These are phyloP conservation scores for Delitschia confertaspora DNA, from an alignment of 495 filamentous ascomycete genomes.

Conservation along the genomic window DNA sequence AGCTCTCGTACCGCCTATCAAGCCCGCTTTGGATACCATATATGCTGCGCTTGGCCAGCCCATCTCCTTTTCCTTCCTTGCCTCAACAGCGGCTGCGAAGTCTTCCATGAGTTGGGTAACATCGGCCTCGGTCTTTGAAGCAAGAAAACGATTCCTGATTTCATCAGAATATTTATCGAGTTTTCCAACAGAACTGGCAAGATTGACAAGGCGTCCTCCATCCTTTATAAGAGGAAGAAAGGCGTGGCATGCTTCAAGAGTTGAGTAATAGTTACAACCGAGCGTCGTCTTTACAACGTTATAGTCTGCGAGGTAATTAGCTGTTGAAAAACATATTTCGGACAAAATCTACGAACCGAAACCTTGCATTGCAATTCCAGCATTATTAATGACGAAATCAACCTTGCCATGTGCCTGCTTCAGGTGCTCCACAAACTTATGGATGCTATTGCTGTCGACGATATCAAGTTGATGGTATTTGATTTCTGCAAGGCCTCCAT, in stretches of 20 bases:
- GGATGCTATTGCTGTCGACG: constrained; percentile 35
- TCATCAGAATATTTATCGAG: constrained; percentile 38
- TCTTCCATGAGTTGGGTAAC: constrained; percentile 39
- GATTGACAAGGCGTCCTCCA: constrained; percentile 41
- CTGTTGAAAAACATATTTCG: not conserved
- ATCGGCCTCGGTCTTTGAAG: constrained; percentile 33
- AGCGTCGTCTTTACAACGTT: constrained; percentile 43
- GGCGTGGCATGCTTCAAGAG: constrained; percentile 34
- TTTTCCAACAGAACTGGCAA: constrained; percentile 37
- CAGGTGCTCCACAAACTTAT: constrained; percentile 35
- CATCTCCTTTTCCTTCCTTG: constrained; percentile 35
- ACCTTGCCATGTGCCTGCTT: constrained; percentile 40
- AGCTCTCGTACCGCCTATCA: constrained; percentile 38
- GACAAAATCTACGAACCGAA: constrained; percentile 24
- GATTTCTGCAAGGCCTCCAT: constrained; percentile 40
- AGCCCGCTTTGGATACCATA: constrained; percentile 40
- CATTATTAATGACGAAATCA: constrained; percentile 46
- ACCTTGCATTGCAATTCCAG: constrained; percentile 36
- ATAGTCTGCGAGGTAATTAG: constrained; percentile 26
- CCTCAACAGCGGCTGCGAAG: constrained; percentile 36
- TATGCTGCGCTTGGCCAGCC: constrained; percentile 42
- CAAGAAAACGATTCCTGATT: constrained; percentile 32
- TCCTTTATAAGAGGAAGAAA: constrained; percentile 39
- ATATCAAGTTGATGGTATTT: constrained; percentile 41
- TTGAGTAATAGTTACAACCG: constrained; percentile 42